These are phyloP conservation scores for Mrakia gelida DNA, from an alignment of 768 basidiomycete species.

Conservation along the genomic window DNA sequence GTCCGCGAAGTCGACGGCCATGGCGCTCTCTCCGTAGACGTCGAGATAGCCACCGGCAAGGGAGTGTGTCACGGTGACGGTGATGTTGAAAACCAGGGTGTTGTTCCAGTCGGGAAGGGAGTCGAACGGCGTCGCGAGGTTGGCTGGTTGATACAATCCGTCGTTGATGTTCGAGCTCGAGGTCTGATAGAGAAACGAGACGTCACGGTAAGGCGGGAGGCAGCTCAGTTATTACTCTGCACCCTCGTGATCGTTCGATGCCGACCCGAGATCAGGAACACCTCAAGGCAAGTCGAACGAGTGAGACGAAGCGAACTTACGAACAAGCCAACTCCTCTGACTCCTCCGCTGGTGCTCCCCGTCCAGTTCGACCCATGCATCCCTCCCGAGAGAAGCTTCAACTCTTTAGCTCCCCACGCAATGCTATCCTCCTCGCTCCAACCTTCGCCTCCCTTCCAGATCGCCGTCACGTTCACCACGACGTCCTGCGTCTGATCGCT, in stretches of 20 bases:
- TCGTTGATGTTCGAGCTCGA: not conserved
- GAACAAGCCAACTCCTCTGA: not conserved
- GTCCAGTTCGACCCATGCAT: not conserved
- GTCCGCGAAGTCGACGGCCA: not conserved
- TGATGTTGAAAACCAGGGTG: conserved; percentile 5
- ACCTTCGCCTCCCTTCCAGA: not conserved
- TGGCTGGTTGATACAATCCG: not conserved
- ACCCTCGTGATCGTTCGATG: not conserved
- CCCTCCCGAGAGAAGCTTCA: not conserved
- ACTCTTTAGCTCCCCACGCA: not conserved
- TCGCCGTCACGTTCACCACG: not conserved
- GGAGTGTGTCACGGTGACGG: not conserved
- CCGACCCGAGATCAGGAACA: not conserved
- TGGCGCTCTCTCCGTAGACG: not conserved
- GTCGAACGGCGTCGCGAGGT: not conserved
- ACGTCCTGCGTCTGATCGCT: not conserved
- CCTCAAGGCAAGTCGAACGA: not conserved
- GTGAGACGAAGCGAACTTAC: not conserved
- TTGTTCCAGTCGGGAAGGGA: not conserved
- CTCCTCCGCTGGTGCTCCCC: not conserved
- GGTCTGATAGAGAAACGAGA: not conserved
- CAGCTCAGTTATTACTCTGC: not conserved
- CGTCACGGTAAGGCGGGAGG: not conserved
- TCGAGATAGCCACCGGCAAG: not conserved
- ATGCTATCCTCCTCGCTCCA: not conserved